Conservation (phyloP, 306 rosid species). For the Astragalus glycyphyllos region DNA sequence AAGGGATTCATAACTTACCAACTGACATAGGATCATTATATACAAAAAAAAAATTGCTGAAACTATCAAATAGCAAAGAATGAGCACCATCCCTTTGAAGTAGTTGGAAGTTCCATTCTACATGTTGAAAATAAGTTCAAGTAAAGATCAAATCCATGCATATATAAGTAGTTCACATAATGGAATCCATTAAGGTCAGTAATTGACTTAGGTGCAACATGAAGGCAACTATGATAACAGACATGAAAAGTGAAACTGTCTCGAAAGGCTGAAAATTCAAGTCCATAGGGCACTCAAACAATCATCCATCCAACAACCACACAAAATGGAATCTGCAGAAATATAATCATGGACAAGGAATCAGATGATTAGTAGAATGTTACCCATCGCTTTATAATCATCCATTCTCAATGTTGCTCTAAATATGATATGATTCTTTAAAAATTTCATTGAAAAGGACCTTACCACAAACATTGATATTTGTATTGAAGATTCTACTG, state of each 20-base stretch:
- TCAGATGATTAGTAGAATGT: not conserved
- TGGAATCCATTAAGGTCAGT: not conserved
- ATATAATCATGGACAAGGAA: not conserved
- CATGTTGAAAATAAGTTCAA: constrained; percentile 21
- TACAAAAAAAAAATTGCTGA: too few relatives aligned
- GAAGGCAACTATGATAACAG: constrained; percentile 69
- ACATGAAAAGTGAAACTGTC: constrained; percentile 67
- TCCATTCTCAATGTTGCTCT: not conserved
- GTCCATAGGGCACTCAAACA: constrained; percentile 69
- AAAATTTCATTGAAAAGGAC: not conserved
- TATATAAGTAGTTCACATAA: not conserved
- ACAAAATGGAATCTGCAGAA: constrained; percentile 70
- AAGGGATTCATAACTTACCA: too few relatives aligned
- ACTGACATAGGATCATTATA: too few relatives aligned
- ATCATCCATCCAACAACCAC: constrained; percentile 74
- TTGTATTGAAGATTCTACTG: constrained; percentile 73
- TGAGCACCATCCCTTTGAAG: constrained; percentile 42
- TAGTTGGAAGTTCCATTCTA: constrained; percentile 39
- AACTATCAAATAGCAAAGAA: too few relatives aligned
- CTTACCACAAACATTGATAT: constrained; percentile 80
- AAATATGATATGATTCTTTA: not conserved
- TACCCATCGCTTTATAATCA: not conserved
- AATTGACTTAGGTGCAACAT: constrained; percentile 60
- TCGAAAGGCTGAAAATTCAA: constrained; percentile 73
- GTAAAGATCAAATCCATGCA: not conserved